Evolutionary conservation across 164 flowering plant species (phyloP).

Genomic region (Liriodendron chinense): DNA sequence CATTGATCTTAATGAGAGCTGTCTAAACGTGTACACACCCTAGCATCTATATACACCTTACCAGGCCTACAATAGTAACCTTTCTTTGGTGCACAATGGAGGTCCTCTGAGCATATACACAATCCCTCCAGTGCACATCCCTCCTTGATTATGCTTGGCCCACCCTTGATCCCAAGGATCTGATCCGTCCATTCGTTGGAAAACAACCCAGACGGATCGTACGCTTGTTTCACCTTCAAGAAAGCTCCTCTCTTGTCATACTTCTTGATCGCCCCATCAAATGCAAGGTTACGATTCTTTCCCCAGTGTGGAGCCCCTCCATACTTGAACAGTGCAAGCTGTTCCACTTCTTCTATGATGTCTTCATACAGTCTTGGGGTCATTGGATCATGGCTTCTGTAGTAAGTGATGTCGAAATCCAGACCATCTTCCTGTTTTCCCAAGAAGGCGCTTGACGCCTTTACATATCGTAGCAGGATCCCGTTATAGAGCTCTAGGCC

Average conservation of each 20-base stretch:
- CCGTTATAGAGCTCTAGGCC: conserved; percentile 67
- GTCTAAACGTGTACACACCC: conserved; percentile 45
- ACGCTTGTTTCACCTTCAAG: conserved; percentile 49
- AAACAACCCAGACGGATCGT: conserved; percentile 63
- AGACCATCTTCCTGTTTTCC: conserved; percentile 68
- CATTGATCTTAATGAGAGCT: neutral
- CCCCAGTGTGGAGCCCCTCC: conserved; percentile 79
- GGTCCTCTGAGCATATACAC: conserved; percentile 64
- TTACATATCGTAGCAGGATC: conserved; percentile 72
- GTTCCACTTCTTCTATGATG: conserved; percentile 71
- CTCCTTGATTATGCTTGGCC: conserved; percentile 31
- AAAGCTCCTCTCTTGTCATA: conserved; percentile 36
- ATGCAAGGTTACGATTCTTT: conserved; percentile 69
- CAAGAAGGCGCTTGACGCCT: conserved; percentile 54
- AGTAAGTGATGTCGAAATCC: conserved; percentile 74
- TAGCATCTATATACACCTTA: conserved; percentile 52
- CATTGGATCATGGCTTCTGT: conserved; percentile 52
- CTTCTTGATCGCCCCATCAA: conserved; percentile 49
- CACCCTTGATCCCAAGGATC: conserved; percentile 54
- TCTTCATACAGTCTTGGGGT: conserved; percentile 56
- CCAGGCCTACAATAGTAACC: conserved; percentile 73
- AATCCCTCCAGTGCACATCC: conserved; percentile 86
- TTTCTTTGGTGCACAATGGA: conserved; percentile 62
- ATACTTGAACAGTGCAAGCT: conserved; percentile 61
- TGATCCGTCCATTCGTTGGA: conserved; percentile 82